Base-by-base conservation (phyloP, 257 asterid species). In the Scutellaria galericulata region DNA sequence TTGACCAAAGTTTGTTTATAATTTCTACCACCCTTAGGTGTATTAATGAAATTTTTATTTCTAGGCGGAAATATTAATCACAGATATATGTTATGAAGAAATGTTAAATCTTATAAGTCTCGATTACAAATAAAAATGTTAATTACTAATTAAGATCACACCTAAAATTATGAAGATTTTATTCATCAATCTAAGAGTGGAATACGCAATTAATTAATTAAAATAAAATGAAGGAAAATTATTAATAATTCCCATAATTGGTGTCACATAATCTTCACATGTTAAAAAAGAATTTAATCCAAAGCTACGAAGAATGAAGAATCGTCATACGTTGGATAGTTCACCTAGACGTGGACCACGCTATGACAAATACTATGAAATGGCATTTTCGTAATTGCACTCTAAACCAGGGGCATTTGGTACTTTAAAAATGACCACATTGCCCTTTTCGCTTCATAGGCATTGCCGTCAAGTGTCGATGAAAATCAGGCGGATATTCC, bases 261-360 rank as follows among this genome's bases (percentile, higher is more conserved):
- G 64, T 55, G 74, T 46, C 75, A 66, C 65, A 70, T 73, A 72
- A 73, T 60, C 67, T 24, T 24, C 70, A 62, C 72, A 56, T 39
- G 76, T 76, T 44, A 3, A 56, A 76, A 40, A 39, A 74, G 35
- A 8, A 40, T 45, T 62, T 11, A 59, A 39, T 70, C 39, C 71
- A 45, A 53, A 75, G 65, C 12, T 15, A 64, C 58, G 66, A 48
- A 37, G 68, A 67, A 61, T 61, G 64, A 62, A 74, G 72, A 71
- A 75, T 71, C 68, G 40, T 47, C 74, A 24, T 39, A 53, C 68
- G 52, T 57, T 72, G 77, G 79, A 73, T 47, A 74, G 83, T 74
- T 75, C 83, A 67, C 81, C 83, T 66, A 64, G 48, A 48, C 54
- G 6, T 24, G 69, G 61, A 65, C 70, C 80, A 74, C 63, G 31